phyloP scores from a whole-genome alignment of 2,329 filamentous ascomycete genomes.

The Ceratocystis papillata region DNA sequence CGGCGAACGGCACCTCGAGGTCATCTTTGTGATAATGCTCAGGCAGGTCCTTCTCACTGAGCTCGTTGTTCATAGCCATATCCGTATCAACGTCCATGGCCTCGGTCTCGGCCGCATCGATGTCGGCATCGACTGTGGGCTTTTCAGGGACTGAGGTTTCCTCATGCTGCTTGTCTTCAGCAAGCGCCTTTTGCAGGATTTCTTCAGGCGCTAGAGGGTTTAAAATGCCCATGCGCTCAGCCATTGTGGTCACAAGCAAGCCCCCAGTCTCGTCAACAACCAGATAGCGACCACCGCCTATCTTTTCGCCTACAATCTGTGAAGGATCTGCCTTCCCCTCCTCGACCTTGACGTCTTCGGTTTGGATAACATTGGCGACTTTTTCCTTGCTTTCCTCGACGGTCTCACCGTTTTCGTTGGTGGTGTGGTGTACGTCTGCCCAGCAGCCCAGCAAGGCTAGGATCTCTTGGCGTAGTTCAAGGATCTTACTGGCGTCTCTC shows the following conservation, averaged over 20 bases:
- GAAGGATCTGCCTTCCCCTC: conserved; percentile 25
- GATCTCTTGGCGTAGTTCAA: conserved; percentile 79
- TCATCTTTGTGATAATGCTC: conserved; percentile 34
- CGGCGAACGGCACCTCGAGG: conserved; percentile 54
- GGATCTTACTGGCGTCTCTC: conserved; percentile 59
- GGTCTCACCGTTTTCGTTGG: conserved; percentile 30
- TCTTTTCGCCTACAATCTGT: conserved; percentile 16
- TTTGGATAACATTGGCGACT: conserved; percentile 20
- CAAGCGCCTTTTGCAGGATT: conserved; percentile 16
- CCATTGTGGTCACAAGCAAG: conserved; percentile 68
- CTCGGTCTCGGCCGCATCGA: not conserved
- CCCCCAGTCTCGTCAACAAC: conserved; percentile 82
- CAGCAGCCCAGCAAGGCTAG: conserved; percentile 74
- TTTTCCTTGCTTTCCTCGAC: conserved; percentile 24
- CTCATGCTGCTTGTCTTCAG: conserved; percentile 13
- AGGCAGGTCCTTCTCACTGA: conserved; percentile 13
- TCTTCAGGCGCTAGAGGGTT: conserved; percentile 37
- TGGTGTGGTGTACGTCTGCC: conserved; percentile 76
- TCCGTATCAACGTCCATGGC: conserved; percentile 9
- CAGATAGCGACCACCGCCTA: conserved; percentile 52
- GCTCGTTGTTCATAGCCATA: not conserved
- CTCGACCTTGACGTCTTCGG: not conserved
- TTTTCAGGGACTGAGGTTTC: not conserved
- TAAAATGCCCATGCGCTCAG: conserved; percentile 78
- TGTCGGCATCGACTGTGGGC: not conserved